Evolutionary conservation across 2,329 filamentous ascomycete species (phyloP).

Genomic region (Sporothrix variecibatus): DNA sequence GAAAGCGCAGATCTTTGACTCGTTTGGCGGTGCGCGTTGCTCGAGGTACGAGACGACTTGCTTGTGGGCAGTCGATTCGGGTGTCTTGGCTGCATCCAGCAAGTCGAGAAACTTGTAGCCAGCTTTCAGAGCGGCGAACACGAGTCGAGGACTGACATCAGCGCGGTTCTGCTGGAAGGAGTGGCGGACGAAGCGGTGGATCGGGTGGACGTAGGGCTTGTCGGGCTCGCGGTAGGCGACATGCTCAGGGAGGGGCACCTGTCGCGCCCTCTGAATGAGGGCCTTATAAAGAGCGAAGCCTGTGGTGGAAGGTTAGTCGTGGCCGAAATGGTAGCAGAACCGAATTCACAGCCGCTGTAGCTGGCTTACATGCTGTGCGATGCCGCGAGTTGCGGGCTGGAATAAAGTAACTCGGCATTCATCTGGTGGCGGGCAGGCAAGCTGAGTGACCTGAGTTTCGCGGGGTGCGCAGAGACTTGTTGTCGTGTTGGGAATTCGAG

Average conservation of each 20-base stretch:
- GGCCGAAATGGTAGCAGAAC: no score
- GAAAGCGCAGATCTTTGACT: neutral
- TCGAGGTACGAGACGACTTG: slow-evolving; percentile 47
- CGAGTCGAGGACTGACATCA: slow-evolving; percentile 60
- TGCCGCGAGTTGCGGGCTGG: slow-evolving; percentile 56
- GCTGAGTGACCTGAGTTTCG: neutral
- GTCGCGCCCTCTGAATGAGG: slow-evolving; percentile 60
- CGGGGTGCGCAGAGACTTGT: neutral
- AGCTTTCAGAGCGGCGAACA: slow-evolving; percentile 62
- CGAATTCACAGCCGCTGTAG: no score
- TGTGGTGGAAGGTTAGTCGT: slow-evolving; percentile 36
- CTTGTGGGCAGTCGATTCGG: slow-evolving; percentile 44
- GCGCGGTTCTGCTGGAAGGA: slow-evolving; percentile 63
- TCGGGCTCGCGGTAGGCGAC: slow-evolving; percentile 38
- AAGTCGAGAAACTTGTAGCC: slow-evolving; percentile 57
- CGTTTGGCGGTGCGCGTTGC: slow-evolving; percentile 33
- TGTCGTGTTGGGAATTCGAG: neutral
- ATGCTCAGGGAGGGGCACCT: slow-evolving; percentile 55
- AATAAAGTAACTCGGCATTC: slow-evolving; percentile 46
- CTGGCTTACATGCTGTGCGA: slow-evolving; percentile 50
- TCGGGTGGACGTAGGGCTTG: slow-evolving; percentile 42
- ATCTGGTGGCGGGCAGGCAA: slow-evolving; percentile 31
- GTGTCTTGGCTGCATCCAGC: slow-evolving; percentile 42
- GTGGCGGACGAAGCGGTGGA: slow-evolving; percentile 61
- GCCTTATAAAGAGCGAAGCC: slow-evolving; percentile 73